phyloP scores from a whole-genome alignment of 768 basidiomycete genomes.

The Tremella mesenterica region DNA sequence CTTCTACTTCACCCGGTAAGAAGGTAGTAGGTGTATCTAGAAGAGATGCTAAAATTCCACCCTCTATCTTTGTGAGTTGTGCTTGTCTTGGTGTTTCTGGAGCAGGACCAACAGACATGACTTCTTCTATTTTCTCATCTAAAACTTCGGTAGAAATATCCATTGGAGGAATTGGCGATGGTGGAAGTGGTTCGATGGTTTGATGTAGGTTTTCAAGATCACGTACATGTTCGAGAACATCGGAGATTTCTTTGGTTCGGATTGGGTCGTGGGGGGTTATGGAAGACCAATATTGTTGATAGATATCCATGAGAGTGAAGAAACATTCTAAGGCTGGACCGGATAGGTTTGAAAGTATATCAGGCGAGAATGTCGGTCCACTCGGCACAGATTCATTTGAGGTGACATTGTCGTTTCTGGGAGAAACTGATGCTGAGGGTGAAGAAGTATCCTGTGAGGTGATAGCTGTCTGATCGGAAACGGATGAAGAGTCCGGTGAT shows the following conservation, averaged over 20 bases:
- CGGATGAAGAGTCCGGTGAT: too few relatives aligned
- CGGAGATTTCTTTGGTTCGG: constrained; percentile 1
- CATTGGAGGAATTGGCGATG: background rate
- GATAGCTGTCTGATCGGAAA: too few relatives aligned
- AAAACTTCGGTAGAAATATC: constrained; percentile 9
- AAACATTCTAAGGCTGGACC: too few relatives aligned
- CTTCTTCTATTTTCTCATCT: constrained; percentile 21
- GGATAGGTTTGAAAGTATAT: too few relatives aligned
- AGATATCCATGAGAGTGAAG: too few relatives aligned
- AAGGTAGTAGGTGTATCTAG: constrained; percentile 2
- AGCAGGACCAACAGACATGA: constrained; percentile 11
- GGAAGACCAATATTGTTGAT: too few relatives aligned
- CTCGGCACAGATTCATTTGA: too few relatives aligned
- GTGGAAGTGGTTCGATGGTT: background rate
- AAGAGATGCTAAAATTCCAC: constrained; percentile 19
- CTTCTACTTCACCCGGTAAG: background rate
- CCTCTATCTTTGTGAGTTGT: constrained; percentile 28
- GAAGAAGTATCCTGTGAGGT: too few relatives aligned
- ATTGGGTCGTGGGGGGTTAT: too few relatives aligned
- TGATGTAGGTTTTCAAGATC: constrained; percentile 9
- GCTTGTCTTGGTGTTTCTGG: constrained; percentile 33
- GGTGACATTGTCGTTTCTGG: too few relatives aligned
- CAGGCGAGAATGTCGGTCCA: too few relatives aligned
- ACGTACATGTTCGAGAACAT: constrained; percentile 8
- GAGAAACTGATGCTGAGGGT: too few relatives aligned